phyloP scores from a whole-genome alignment of 495 filamentous ascomycete species.

The Penicillium cataractarum region DNA sequence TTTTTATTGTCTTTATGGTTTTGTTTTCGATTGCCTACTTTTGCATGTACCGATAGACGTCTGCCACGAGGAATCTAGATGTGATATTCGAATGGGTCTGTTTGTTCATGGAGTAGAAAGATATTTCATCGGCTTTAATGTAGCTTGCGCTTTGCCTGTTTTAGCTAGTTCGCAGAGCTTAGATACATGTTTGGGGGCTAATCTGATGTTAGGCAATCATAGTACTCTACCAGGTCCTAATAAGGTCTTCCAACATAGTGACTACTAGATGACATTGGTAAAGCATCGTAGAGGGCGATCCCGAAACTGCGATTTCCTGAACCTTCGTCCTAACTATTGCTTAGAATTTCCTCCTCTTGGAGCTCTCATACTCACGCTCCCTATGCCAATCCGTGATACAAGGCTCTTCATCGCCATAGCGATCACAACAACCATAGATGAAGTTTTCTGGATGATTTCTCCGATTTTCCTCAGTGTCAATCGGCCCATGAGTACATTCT shows the following conservation, averaged over 20 bases:
- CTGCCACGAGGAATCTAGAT: constrained; percentile 31
- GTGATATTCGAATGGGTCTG: constrained; percentile 24
- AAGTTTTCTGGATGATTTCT: background rate
- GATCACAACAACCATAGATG: background rate
- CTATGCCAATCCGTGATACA: background rate
- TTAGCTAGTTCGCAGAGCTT: no score
- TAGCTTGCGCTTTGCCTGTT: no score
- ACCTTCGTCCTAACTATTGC: background rate
- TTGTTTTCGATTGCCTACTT: constrained; percentile 18
- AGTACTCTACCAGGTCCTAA: no score
- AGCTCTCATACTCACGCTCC: background rate
- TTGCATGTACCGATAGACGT: constrained; percentile 41
- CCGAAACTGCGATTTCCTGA: no score
- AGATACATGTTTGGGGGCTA: no score
- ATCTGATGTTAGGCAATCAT: no score
- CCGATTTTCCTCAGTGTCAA: background rate
- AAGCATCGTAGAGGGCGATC: no score
- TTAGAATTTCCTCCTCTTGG: background rate
- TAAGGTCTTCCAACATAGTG: no score
- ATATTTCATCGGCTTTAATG: no score
- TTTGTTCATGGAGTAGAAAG: background rate
- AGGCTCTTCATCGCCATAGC: background rate
- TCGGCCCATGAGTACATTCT: background rate
- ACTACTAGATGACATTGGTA: no score
- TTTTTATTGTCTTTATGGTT: constrained; percentile 19